A percentile compares a stretch with the other conserved stretches of the same genome.
Evolutionary conservation across 805 yeast species (phyloP).

Genomic region (Candida broadrunensis): DNA sequence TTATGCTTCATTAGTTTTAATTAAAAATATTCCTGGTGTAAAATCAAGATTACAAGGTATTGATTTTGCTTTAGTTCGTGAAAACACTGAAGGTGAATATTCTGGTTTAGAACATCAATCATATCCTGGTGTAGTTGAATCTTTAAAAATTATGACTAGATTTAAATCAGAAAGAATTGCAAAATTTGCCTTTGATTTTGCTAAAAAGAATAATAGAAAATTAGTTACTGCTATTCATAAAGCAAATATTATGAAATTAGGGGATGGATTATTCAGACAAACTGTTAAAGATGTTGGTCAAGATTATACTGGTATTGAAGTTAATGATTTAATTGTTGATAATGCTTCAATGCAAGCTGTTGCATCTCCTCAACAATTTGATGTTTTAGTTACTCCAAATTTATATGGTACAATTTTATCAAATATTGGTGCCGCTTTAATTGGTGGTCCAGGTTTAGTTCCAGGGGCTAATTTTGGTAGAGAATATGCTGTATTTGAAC

Average conservation of each 20-base stretch:
- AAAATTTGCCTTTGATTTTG: constrained; percentile 95
- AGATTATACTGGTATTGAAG: constrained; percentile 80
- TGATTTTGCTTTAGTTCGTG: constrained; percentile 94
- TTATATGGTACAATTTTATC: constrained; percentile 96
- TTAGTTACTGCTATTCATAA: constrained; percentile 96
- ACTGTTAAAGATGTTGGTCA: constrained; percentile 83
- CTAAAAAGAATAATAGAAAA: constrained; percentile 86
- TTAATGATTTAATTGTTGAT: constrained; percentile 94
- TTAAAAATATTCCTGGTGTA: constrained; percentile 93
- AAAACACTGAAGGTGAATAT: constrained; percentile 98
- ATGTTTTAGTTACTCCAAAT: constrained; percentile 96
- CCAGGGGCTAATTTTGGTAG: constrained; percentile 99
- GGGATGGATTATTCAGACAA: constrained; percentile 96
- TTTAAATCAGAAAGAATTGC: constrained; percentile 96
- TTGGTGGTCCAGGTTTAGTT: constrained; percentile 98
- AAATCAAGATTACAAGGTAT: constrained; percentile 84
- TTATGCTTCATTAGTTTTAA: constrained; percentile 90
- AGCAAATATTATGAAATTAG: constrained; percentile 98
- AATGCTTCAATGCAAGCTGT: constrained; percentile 99
- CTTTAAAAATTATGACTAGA: constrained; percentile 91
- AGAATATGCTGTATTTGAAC: constrained; percentile 97
- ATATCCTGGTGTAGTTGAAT: constrained; percentile 96
- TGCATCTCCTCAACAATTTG: constrained; percentile 96
- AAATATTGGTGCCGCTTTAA: constrained; percentile 94
- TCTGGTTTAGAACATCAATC: constrained; percentile 98